These are phyloP conservation scores for Tulasnella sp. DNA, from an alignment of 768 basidiomycete genomes.

Conservation along the genomic window DNA sequence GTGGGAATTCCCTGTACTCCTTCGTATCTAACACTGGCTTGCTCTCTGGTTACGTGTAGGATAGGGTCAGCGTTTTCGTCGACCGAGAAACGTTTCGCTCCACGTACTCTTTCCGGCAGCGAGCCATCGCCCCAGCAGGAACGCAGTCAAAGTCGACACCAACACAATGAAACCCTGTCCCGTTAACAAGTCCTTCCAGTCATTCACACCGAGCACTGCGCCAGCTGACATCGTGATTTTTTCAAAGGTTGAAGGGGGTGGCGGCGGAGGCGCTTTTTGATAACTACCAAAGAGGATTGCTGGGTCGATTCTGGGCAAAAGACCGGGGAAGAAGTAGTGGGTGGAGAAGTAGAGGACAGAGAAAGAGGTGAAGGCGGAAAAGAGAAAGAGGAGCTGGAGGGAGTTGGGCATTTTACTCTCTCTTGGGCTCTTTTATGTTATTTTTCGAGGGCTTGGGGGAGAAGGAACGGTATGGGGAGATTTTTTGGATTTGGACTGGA, in stretches of 20 bases:
- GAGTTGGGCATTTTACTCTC: constrained; percentile 58
- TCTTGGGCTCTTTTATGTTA: neutral
- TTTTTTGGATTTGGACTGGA: constrained; percentile 8
- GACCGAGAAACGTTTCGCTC: too few relatives aligned
- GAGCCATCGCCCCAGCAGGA: constrained; percentile 30
- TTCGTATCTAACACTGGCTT: constrained; percentile 74
- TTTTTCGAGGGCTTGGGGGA: neutral
- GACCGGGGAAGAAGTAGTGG: constrained; percentile 47
- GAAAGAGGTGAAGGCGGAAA: constrained; percentile 56
- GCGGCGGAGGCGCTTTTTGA: constrained; percentile 52
- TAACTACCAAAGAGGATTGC: constrained; percentile 63
- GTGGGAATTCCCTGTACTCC: constrained; percentile 80
- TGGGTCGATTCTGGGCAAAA: constrained; percentile 61
- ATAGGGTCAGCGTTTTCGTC: neutral
- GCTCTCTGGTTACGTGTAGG: constrained; percentile 50
- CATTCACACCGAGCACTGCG: constrained; percentile 17
- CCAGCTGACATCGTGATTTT: constrained; percentile 31
- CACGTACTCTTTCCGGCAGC: constrained; percentile 32
- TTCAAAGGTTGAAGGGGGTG: constrained; percentile 29
- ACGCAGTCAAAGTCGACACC: constrained; percentile 30
- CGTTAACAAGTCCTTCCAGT: constrained; percentile 17
- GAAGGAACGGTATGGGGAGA: neutral
- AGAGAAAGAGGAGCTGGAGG: constrained; percentile 59
- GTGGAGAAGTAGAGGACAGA: constrained; percentile 52
- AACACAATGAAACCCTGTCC: constrained; percentile 16